These are phyloP conservation scores for Tephrocybe rancida DNA, from an alignment of 768 basidiomycete genomes.

Conservation along the genomic window DNA sequence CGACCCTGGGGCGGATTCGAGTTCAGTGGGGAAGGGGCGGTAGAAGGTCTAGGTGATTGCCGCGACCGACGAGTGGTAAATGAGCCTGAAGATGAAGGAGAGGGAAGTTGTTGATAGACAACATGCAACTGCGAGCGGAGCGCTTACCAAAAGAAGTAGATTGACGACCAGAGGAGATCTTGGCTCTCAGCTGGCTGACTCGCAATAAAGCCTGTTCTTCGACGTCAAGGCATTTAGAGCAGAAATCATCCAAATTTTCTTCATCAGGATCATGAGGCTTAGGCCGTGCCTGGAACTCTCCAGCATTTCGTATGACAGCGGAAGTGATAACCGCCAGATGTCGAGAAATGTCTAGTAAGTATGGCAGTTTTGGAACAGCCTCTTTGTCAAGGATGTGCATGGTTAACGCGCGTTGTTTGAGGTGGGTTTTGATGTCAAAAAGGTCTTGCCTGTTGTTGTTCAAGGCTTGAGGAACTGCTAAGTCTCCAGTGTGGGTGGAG, in stretches of 20 bases:
- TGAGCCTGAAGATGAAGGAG: constrained; percentile 12
- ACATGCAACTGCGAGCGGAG: neutral
- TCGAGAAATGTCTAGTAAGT: constrained; percentile 76
- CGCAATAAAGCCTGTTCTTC: constrained; percentile 70
- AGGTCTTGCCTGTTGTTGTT: constrained; percentile 50
- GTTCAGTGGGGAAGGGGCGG: constrained; percentile 44
- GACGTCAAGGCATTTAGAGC: constrained; percentile 63
- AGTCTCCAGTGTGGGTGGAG: constrained; percentile 54
- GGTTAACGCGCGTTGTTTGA: constrained; percentile 56
- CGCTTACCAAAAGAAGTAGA: constrained; percentile 11
- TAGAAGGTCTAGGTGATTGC: constrained; percentile 45
- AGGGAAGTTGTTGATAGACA: constrained; percentile 2
- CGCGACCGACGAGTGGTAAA: constrained; percentile 17
- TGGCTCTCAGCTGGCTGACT: constrained; percentile 62
- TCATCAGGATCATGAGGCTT: constrained; percentile 37
- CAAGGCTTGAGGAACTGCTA: constrained; percentile 26
- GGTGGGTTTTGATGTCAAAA: constrained; percentile 51
- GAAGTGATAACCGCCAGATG: constrained; percentile 79
- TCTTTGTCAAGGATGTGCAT: constrained; percentile 68
- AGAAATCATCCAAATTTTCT: constrained; percentile 54
- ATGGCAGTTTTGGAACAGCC: constrained; percentile 70
- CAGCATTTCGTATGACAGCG: constrained; percentile 69
- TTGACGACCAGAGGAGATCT: constrained; percentile 31
- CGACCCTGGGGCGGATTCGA: constrained; percentile 22
- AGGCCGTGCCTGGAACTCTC: constrained; percentile 38